A percentile compares a stretch with the other conserved stretches of the same genome.
These are phyloP conservation scores for Epichloe coenophiala DNA, from an alignment of 2,329 filamentous ascomycete species.

Conservation along the genomic window DNA sequence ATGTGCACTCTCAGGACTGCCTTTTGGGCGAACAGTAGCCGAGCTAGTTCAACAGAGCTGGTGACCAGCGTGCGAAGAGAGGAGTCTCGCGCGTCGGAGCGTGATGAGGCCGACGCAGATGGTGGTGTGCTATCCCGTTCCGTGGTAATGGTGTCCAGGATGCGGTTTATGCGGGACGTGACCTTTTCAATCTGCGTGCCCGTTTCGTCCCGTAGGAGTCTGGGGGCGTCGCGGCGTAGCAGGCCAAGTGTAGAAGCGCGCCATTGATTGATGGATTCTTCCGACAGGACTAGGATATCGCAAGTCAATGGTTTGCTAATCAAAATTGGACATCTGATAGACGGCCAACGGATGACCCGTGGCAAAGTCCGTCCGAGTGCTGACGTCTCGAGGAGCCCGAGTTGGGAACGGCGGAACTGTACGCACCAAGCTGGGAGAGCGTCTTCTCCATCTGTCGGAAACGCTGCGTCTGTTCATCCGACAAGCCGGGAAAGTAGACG, in stretches of 20 bases:
- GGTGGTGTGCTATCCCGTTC: constrained; percentile 6
- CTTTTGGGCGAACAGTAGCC: constrained; percentile 43
- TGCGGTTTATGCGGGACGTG: constrained; percentile 31
- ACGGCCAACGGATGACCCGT: too few species aligned
- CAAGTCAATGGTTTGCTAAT: too few species aligned
- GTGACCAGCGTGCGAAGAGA: constrained; percentile 38
- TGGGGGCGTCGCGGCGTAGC: constrained; percentile 37
- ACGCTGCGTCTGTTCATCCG: constrained; percentile 36
- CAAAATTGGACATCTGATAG: too few species aligned
- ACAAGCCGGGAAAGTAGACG: constrained; percentile 49
- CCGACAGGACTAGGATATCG: constrained; percentile 21
- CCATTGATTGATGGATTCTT: constrained; percentile 50
- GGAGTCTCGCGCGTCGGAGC: constrained; percentile 33
- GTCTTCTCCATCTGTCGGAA: constrained; percentile 36
- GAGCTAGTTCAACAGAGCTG: constrained; percentile 41
- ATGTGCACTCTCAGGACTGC: constrained; percentile 43
- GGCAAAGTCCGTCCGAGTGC: too few species aligned
- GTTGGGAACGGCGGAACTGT: not conserved
- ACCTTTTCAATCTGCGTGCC: constrained; percentile 27
- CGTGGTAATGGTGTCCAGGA: constrained; percentile 37
- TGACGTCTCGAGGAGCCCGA: too few species aligned
- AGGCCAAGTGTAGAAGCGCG: constrained; percentile 49
- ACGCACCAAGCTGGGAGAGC: constrained; percentile 28
- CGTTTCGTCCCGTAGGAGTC: constrained; percentile 33
- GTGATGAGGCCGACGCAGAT: constrained; percentile 13